Conservation (phyloP, 805 yeast genomes). For the Candida hispaniensis region DNA sequence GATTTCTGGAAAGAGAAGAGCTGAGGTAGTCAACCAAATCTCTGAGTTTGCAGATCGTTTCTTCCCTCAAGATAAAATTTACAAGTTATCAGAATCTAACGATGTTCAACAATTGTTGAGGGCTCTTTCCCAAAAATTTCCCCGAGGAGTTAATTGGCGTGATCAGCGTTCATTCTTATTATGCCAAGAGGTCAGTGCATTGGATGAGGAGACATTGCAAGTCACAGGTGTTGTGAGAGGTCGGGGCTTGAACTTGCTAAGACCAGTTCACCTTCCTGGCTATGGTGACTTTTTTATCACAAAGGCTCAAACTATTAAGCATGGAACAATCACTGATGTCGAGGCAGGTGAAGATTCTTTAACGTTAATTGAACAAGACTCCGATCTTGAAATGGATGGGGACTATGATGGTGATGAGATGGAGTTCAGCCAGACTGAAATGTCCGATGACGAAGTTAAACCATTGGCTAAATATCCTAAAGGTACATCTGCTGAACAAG, state of each 20-base stretch:
- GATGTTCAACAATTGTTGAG: constrained; percentile 71
- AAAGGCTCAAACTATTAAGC: constrained; percentile 23
- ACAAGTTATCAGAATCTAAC: constrained; percentile 50
- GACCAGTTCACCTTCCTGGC: constrained; percentile 78
- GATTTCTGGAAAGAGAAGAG: constrained; percentile 42
- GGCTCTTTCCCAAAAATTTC: constrained; percentile 72
- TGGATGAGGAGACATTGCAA: constrained; percentile 24
- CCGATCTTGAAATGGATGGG: constrained; percentile 22
- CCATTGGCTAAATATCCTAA: constrained; percentile 39
- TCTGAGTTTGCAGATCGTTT: constrained; percentile 65
- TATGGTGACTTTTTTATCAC: constrained; percentile 78
- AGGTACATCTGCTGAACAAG: constrained; percentile 69
- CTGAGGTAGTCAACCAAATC: constrained; percentile 51
- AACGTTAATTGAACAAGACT: constrained; percentile 1
- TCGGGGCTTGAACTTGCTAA: constrained; percentile 60
- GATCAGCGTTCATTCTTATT: constrained; percentile 83
- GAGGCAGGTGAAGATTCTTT: constrained; percentile 6
- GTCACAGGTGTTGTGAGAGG: constrained; percentile 86
- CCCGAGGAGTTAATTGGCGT: constrained; percentile 82
- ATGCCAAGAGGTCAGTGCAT: constrained; percentile 42
- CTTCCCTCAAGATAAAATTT: constrained; percentile 71
- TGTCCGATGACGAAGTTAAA: constrained; percentile 24
- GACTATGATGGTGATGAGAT: constrained; percentile 27
- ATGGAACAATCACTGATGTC: neutral
- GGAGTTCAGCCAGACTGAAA: constrained; percentile 31